phyloP scores from a whole-genome alignment of 1,284 basidiomycete genomes.

The Cryptococcus sp. region DNA sequence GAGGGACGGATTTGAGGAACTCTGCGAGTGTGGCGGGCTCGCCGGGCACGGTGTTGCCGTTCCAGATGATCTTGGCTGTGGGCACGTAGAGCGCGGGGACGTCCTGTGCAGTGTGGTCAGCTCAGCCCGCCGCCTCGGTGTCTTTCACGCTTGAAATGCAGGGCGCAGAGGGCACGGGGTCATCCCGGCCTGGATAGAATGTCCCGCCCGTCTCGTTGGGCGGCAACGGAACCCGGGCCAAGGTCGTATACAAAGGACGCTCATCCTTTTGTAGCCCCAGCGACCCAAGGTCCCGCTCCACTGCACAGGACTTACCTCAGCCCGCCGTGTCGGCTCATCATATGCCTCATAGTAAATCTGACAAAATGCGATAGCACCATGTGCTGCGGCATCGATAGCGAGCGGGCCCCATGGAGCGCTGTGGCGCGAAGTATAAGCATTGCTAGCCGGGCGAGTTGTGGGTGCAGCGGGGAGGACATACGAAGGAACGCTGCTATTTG shows the following conservation, averaged over 20 bases:
- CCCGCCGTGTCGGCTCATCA: constrained; percentile 42
- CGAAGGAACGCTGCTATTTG: neutral
- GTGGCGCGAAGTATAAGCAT: neutral
- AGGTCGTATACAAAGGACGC: neutral
- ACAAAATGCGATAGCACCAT: constrained; percentile 46
- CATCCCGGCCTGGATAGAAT: neutral
- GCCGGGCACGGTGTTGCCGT: constrained; percentile 37
- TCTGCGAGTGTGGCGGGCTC: constrained; percentile 24
- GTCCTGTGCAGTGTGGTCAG: constrained; percentile 20
- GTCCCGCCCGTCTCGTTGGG: neutral
- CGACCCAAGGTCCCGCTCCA: neutral
- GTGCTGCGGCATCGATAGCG: constrained; percentile 43
- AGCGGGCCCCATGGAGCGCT: constrained; percentile 32
- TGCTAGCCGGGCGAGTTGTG: neutral
- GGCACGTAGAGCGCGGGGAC: constrained; percentile 40
- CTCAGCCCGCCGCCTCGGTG: neutral
- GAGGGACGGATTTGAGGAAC: constrained; percentile 37
- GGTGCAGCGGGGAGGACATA: neutral
- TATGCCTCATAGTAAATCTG: constrained; percentile 48
- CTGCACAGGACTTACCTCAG: constrained; percentile 22
- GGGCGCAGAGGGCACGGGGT: neutral
- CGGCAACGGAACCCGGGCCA: neutral
- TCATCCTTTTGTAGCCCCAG: neutral
- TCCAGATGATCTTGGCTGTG: constrained; percentile 43
- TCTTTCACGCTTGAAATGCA: neutral